Evolutionary conservation across 108 stramenopile genomes (phyloP).

Genomic region (Schizochytrium sp.): DNA sequence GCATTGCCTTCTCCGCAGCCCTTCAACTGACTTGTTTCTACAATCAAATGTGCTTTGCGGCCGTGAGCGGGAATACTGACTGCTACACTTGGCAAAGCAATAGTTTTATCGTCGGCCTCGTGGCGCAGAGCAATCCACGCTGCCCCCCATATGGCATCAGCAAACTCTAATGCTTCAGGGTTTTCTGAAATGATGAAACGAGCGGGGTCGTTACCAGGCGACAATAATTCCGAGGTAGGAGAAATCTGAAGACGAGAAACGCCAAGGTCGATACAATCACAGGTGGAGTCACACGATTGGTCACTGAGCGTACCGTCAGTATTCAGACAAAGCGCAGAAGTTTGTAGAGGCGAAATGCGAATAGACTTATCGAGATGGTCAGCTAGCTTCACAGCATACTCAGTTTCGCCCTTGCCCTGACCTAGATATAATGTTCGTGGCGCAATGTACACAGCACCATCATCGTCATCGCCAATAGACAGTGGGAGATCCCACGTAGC

Average conservation of each 20-base stretch:
- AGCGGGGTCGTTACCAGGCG: neutral
- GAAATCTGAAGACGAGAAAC: neutral
- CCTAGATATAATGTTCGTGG: neutral
- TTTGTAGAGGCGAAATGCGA: neutral
- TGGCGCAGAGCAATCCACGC: neutral
- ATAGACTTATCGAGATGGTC: neutral
- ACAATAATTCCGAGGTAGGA: neutral
- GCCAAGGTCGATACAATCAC: neutral
- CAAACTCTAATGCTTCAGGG: neutral
- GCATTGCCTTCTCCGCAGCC: neutral
- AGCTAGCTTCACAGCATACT: neutral
- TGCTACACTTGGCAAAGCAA: neutral
- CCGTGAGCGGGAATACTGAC: neutral
- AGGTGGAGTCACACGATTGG: neutral
- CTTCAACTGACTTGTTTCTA: neutral
- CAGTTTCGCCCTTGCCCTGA: neutral
- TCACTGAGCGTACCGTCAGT: neutral
- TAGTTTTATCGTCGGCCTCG: neutral
- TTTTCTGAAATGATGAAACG: neutral
- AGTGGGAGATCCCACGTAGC: neutral
- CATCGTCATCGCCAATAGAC: constrained; percentile 24
- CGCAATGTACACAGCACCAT: constrained; percentile 1
- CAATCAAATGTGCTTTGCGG: neutral
- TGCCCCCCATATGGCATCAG: neutral
- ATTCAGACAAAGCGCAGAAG: neutral